Conservation (phyloP, 345 rosid genomes). For the Durio zibethinus region DNA sequence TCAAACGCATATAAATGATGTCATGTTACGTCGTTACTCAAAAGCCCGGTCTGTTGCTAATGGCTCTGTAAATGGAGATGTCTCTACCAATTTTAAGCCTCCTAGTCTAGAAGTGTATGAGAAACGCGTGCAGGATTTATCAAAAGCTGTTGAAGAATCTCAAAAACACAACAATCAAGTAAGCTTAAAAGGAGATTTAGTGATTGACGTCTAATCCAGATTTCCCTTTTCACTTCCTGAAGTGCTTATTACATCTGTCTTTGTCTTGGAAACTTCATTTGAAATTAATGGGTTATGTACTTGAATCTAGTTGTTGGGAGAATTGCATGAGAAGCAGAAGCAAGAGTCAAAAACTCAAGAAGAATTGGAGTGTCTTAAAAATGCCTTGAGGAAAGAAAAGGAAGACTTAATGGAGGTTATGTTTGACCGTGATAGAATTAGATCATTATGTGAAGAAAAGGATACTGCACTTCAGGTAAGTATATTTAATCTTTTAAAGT, state of each 20-base stretch:
- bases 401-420: constrained; percentile 49
- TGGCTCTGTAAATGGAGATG: constrained; percentile 68
- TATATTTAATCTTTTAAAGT: constrained; percentile 15
- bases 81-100: constrained; percentile 54
- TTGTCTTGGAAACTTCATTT: background rate
- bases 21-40: constrained; percentile 96
- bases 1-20: constrained; percentile 98
- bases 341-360: constrained; percentile 61
- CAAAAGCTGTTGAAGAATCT: constrained; percentile 71
- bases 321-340: constrained; percentile 59
- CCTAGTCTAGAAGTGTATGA: constrained; percentile 59
- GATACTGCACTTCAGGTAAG: constrained; percentile 67
- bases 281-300: constrained; percentile 10
- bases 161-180: constrained; percentile 66
- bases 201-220: background rate
- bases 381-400: constrained; percentile 58
- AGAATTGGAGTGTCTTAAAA: constrained; percentile 61
- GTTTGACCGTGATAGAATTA: constrained; percentile 53
- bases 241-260: background rate
- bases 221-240: background rate
- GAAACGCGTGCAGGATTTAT: constrained; percentile 75
- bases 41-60: constrained; percentile 71
- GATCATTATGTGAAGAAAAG: constrained; percentile 59
- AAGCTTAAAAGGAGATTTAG: constrained; percentile 12
- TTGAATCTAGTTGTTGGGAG: constrained; percentile 58